phyloP scores from a whole-genome alignment of 139 green algal genomes.

The Picochlorum costavermella region DNA sequence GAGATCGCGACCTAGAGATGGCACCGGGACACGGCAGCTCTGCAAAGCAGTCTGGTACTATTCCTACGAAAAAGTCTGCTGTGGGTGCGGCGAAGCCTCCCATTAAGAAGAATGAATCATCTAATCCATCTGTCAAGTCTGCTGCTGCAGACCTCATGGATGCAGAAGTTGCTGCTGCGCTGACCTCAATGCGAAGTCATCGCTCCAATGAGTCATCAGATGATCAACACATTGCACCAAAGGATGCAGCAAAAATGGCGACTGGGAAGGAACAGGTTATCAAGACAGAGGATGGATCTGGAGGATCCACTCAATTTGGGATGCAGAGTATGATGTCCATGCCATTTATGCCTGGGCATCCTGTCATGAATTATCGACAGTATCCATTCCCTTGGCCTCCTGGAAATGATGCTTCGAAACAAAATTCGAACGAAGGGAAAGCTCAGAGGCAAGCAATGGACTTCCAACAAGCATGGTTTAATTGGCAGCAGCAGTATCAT shows the following conservation, averaged over 20 bases:
- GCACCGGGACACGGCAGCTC: too few relatives aligned
- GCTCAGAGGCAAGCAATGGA: conserved; percentile 8
- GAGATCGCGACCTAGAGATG: too few relatives aligned
- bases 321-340: neutral
- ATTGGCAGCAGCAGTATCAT: neutral
- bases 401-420: neutral
- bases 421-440: conserved; percentile 1
- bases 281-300: neutral
- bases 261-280: too few relatives aligned
- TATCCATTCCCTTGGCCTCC: neutral
- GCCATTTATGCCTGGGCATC: neutral
- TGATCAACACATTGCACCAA: too few relatives aligned
- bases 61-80: neutral
- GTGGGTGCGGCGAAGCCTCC: neutral
- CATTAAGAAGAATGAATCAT: neutral
- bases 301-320: neutral
- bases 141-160: conserved; percentile 5
- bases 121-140: neutral
- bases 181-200: conserved; percentile 18
- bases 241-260: too few relatives aligned
- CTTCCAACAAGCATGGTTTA: conserved; percentile 3
- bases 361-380: neutral
- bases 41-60: too few relatives aligned
- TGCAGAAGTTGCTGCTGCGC: conserved; percentile 21
- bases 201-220: neutral